Percentiles rank a stretch among this genome's conserved stretches.
Conservation (phyloP, 2,329 filamentous ascomycete species). For the Cladophialophora carrionii region DNA sequence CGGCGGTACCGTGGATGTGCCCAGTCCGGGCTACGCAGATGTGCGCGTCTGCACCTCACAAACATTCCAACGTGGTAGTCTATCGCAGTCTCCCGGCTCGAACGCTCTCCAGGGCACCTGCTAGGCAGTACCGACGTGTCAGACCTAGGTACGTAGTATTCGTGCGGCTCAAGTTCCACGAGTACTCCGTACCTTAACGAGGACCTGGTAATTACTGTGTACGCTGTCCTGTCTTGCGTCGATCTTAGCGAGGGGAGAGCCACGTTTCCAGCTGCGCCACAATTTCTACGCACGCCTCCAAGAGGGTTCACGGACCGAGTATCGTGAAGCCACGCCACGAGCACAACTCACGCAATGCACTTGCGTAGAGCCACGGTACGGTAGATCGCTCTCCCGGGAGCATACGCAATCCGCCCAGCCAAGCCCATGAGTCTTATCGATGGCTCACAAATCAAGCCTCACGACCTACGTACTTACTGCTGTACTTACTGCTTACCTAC, state of each 20-base stretch:
- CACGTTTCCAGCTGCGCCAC: not conserved
- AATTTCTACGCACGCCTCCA: not conserved
- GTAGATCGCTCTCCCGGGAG: no score
- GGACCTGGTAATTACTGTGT: not conserved
- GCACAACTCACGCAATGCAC: no score
- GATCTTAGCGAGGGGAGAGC: not conserved
- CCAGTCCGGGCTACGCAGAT: not conserved
- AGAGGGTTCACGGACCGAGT: not conserved
- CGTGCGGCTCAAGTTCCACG: not conserved
- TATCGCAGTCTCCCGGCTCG: not conserved
- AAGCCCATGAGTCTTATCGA: no score
- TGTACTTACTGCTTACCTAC: no score
- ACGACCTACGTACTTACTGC: no score
- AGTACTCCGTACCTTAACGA: not conserved
- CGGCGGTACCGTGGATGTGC: not conserved
- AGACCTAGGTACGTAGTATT: not conserved
- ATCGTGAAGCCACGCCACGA: not conserved
- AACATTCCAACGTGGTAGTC: not conserved
- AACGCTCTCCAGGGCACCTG: not conserved
- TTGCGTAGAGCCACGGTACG: no score
- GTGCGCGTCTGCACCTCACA: not conserved
- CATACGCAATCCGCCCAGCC: no score
- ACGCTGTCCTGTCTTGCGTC: not conserved
- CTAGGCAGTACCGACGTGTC: no score
- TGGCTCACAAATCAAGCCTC: no score